Evolutionary conservation across 2,329 filamentous ascomycete genomes (phyloP).

Genomic region (Fusarium keratoplasticum): DNA sequence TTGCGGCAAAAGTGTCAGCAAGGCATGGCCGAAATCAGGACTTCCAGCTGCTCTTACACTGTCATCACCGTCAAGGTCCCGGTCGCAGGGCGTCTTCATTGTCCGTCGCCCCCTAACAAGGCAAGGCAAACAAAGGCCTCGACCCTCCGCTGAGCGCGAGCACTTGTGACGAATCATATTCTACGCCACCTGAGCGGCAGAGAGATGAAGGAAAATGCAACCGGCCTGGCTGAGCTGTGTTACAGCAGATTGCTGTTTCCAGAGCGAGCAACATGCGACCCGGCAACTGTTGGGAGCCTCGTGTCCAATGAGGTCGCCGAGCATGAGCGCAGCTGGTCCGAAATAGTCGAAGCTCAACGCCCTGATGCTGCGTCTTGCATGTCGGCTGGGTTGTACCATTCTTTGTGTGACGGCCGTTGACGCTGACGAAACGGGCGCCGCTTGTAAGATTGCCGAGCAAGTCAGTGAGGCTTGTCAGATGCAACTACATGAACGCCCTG

Average conservation of each 20-base stretch:
- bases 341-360: not conserved
- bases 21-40: constrained; percentile 9
- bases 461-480: constrained; percentile 17
- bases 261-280: constrained; percentile 3
- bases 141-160: constrained; percentile 5
- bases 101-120: not conserved
- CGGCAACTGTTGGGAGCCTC: not conserved
- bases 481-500: constrained; percentile 9
- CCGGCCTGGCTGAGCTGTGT: constrained; percentile 15
- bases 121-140: constrained; percentile 15
- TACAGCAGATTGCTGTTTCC: constrained; percentile 22
- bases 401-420: constrained; percentile 17
- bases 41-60: not conserved
- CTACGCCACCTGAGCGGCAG: constrained; percentile 18
- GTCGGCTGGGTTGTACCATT: constrained; percentile 8
- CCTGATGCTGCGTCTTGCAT: not conserved
- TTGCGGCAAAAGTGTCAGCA: constrained; percentile 24
- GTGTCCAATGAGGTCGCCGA: constrained; percentile 20
- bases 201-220: not conserved
- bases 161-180: constrained; percentile 41
- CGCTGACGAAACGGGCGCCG: constrained; percentile 8
- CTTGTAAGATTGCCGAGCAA: constrained; percentile 1
- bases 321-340: constrained; percentile 3
- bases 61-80: constrained; percentile 5
- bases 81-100: constrained; percentile 11